These are phyloP conservation scores for Trichosphaerium sp. DNA, from an alignment of 78 protist genomes.

Conservation along the genomic window DNA sequence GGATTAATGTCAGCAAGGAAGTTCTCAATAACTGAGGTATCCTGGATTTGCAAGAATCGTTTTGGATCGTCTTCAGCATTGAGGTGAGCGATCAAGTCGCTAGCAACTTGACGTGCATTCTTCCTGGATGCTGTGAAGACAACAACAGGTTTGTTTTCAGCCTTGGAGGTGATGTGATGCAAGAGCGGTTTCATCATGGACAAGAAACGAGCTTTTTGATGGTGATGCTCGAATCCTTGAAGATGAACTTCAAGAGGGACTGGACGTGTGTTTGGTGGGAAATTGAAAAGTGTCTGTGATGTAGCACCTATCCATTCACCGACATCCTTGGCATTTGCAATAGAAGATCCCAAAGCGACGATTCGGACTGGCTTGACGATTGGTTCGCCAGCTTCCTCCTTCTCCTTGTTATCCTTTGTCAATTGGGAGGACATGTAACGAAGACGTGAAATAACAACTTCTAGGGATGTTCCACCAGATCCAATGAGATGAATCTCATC, in stretches of 20 bases:
- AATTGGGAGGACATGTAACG: constrained; percentile 68
- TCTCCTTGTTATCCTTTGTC: too few species aligned
- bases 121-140: constrained; percentile 76
- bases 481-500: constrained; percentile 92
- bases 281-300: constrained; percentile 56
- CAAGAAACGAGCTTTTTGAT: constrained; percentile 54
- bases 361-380: constrained; percentile 53
- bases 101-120: constrained; percentile 42
- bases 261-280: constrained; percentile 95
- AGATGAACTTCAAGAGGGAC: constrained; percentile 73
- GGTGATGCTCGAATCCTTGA: constrained; percentile 63
- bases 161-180: constrained; percentile 30
- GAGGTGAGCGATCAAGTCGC: constrained; percentile 58
- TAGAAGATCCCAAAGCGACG: constrained; percentile 64
- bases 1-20: background rate
- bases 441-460: constrained; percentile 76
- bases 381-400: too few species aligned
- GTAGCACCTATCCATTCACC: constrained; percentile 71
- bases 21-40: constrained; percentile 6
- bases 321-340: constrained; percentile 78
- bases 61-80: constrained; percentile 31
- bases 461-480: constrained; percentile 78
- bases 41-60: constrained; percentile 26
- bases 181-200: constrained; percentile 84
- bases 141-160: constrained; percentile 55